phyloP scores from a whole-genome alignment of 2,329 filamentous ascomycete species.

The Capronia epimyces region DNA sequence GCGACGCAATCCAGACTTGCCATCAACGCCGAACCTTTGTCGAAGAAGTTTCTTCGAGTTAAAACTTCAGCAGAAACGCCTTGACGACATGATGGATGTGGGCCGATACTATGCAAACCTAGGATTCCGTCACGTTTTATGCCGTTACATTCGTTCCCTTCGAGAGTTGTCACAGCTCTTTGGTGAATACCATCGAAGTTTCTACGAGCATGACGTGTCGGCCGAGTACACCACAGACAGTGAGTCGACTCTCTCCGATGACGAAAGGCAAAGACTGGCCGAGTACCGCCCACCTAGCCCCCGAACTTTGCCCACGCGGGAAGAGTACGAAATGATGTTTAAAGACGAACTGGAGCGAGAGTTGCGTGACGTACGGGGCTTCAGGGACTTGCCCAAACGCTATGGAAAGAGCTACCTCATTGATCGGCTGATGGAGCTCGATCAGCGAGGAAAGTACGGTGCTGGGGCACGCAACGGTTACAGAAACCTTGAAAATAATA shows the following conservation, averaged over 20 bases:
- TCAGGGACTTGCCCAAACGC: background rate
- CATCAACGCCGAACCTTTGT: slow-evolving; percentile 2
- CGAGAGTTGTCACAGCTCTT: slow-evolving; percentile 10
- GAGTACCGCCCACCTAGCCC: background rate
- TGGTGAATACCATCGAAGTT: slow-evolving; percentile 3
- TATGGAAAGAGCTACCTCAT: slow-evolving; percentile 7
- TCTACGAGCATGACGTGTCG: background rate
- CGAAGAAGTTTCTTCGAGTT: slow-evolving; percentile 7
- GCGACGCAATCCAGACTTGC: background rate
- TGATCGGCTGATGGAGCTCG: slow-evolving; percentile 9
- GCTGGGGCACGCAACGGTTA: slow-evolving; percentile 10
- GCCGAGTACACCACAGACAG: background rate
- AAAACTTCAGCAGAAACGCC: background rate
- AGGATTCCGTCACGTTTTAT: slow-evolving; percentile 9
- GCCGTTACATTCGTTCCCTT: slow-evolving; percentile 8
- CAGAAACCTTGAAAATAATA: slow-evolving; percentile 2
- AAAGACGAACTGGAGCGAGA: slow-evolving; percentile 17
- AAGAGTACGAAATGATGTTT: slow-evolving; percentile 18
- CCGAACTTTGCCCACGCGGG: slow-evolving; percentile 3
- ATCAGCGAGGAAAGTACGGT: slow-evolving; percentile 9
- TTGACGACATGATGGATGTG: slow-evolving; percentile 4
- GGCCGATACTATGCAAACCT: background rate
- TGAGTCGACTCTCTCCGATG: slow-evolving; percentile 3
- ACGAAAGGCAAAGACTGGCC: slow-evolving; percentile 2
- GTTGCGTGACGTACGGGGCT: slow-evolving; percentile 5